Evolutionary conservation across 306 rosid species (phyloP).

Genomic region (Canavalia gladiata): DNA sequence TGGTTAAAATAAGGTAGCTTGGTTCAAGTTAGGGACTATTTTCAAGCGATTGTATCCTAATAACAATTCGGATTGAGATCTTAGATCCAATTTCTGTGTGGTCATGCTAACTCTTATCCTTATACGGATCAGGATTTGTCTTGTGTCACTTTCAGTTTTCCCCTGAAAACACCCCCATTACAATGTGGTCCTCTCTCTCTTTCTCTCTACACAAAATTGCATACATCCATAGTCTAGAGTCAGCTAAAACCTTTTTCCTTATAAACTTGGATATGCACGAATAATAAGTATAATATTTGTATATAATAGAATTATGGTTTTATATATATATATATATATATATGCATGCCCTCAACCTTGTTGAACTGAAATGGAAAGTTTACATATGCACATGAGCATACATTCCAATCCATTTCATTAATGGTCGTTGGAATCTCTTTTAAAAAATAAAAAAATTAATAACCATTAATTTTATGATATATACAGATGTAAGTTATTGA

Average conservation of each 20-base stretch:
- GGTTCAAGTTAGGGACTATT: conserved; percentile 16
- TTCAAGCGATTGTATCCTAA: conserved; percentile 30
- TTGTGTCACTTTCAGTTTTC: conserved; percentile 40
- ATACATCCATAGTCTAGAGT: background rate
- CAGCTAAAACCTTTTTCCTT: background rate
- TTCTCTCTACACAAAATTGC: background rate
- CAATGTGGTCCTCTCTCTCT: conserved; percentile 30
- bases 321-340: too few species aligned
- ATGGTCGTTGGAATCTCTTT: too few species aligned
- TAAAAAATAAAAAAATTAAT: too few species aligned
- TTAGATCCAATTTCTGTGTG: conserved; percentile 34
- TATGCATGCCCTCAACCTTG: too few species aligned
- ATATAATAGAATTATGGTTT: too few species aligned
- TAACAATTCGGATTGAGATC: conserved; percentile 31
- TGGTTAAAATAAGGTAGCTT: background rate
- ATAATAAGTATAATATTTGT: background rate
- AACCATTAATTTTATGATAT: too few species aligned
- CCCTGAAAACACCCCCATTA: background rate
- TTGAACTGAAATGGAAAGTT: too few species aligned
- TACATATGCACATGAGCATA: background rate
- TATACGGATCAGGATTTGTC: conserved; percentile 41
- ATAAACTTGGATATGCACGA: background rate
- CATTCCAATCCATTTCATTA: too few species aligned
- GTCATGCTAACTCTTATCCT: conserved; percentile 41
- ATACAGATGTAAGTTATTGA: too few species aligned